A percentile compares a stretch with the other conserved stretches of the same genome.
Conservation (phyloP, 345 rosid species). For the Mallotus nudiflorus region DNA sequence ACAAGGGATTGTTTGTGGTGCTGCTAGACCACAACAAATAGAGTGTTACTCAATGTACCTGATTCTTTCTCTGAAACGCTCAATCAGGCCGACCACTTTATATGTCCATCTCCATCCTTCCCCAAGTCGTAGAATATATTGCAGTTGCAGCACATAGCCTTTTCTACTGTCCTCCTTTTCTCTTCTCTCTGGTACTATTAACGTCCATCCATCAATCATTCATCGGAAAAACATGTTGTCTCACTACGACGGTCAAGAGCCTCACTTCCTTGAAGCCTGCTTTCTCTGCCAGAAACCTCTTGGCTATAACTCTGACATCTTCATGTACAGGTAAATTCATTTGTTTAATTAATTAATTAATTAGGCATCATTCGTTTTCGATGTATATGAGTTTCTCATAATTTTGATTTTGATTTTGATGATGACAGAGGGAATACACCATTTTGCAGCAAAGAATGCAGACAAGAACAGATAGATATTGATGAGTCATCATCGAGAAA, state of each 20-base stretch:
- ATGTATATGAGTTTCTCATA: too few species aligned
- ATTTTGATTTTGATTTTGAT: not conserved
- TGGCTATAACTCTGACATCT: conserved; percentile 64
- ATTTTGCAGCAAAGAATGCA: conserved; percentile 79
- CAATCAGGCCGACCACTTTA: not conserved
- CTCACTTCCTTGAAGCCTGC: conserved; percentile 73
- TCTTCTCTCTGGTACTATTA: not conserved
- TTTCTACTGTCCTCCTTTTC: not conserved
- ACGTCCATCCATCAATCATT: not conserved
- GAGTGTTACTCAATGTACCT: too few species aligned
- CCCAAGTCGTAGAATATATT: not conserved
- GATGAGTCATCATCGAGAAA: conserved; percentile 44
- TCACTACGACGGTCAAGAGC: conserved; percentile 41
- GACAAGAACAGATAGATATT: conserved; percentile 73
- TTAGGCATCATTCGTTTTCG: too few species aligned
- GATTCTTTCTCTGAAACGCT: too few species aligned
- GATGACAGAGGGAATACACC: conserved; percentile 65
- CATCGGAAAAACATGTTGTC: too few species aligned
- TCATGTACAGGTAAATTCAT: conserved; percentile 80
- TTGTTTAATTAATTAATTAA: not conserved
- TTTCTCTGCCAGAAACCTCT: conserved; percentile 69
- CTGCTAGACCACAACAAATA: too few species aligned
- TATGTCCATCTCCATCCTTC: conserved; percentile 2
- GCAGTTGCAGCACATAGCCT: too few species aligned
- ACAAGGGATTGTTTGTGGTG: too few species aligned